Percentiles rank a stretch among this genome's conserved stretches.
Evolutionary conservation across 1,284 basidiomycete genomes (phyloP).

Genomic region (Paramarasmius palmivorus): DNA sequence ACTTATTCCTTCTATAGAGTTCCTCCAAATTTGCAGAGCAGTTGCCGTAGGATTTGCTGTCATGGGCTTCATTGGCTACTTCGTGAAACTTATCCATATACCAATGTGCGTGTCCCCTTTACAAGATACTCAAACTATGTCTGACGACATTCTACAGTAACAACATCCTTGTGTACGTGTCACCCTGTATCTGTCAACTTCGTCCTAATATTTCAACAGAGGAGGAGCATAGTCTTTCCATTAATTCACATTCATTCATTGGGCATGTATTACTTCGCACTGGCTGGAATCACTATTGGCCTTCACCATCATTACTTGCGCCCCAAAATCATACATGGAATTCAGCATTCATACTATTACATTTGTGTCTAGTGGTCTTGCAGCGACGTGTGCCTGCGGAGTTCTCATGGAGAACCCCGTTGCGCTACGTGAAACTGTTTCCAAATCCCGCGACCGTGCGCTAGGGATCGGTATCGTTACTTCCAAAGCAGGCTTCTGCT

Average conservation of each 20-base stretch:
- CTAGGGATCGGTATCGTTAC: conserved; percentile 1
- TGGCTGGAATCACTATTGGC: conserved; percentile 5
- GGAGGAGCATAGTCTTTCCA: conserved; percentile 61
- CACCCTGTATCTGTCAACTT: conserved; percentile 5
- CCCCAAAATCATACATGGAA: neutral
- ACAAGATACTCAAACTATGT: conserved; percentile 2
- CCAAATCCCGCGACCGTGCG: neutral
- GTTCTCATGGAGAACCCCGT: neutral
- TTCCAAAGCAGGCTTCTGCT: neutral
- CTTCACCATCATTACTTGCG: neutral
- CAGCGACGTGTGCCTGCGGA: too few species aligned
- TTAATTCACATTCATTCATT: conserved; percentile 12
- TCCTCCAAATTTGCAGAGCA: conserved; percentile 88
- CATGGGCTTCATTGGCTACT: conserved; percentile 98
- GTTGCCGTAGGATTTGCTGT: conserved; percentile 94
- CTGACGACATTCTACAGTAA: conserved; percentile 56
- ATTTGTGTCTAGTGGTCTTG: neutral
- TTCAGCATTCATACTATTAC: neutral
- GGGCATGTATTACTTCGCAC: conserved; percentile 5
- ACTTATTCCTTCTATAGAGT: conserved; percentile 59
- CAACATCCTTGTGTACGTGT: conserved; percentile 90
- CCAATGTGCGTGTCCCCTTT: conserved; percentile 72
- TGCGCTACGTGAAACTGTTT: neutral
- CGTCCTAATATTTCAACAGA: conserved; percentile 33
- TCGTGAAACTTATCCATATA: conserved; percentile 95